Evolutionary conservation across 1,284 basidiomycete species (phyloP).

Genomic region (Papiliotrema fonsecae): DNA sequence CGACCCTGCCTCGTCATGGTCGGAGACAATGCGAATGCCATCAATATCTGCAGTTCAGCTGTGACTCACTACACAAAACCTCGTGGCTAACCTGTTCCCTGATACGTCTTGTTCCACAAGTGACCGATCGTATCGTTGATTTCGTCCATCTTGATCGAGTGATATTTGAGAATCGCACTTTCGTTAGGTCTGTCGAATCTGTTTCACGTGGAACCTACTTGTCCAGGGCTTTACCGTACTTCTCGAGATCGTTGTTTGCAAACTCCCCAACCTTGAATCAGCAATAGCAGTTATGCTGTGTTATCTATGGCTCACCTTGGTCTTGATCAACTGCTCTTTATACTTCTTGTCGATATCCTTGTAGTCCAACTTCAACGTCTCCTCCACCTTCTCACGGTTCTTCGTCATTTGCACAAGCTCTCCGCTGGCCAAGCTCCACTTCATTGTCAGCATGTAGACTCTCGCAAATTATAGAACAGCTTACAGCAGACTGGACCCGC

Average conservation of each 20-base stretch:
- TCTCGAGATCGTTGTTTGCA: slow-evolving; percentile 91
- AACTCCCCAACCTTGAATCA: slow-evolving; percentile 75
- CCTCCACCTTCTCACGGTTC: slow-evolving; percentile 63
- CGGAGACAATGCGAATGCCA: slow-evolving; percentile 91
- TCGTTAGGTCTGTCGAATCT: neutral
- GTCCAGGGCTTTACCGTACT: slow-evolving; percentile 93
- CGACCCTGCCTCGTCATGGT: slow-evolving; percentile 68
- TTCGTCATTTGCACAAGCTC: slow-evolving; percentile 71
- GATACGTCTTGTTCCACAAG: slow-evolving; percentile 98
- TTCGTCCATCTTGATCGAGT: slow-evolving; percentile 98
- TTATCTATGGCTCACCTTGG: slow-evolving; percentile 63
- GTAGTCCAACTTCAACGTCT: slow-evolving; percentile 74
- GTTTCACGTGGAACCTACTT: slow-evolving; percentile 57
- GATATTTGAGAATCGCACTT: slow-evolving; percentile 97
- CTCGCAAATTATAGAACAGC: slow-evolving; percentile 15
- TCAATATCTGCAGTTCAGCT: slow-evolving; percentile 71
- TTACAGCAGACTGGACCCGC: slow-evolving; percentile 58
- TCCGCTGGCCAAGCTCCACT: slow-evolving; percentile 78
- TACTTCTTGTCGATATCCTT: slow-evolving; percentile 81
- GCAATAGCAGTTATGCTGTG: too few relatives aligned
- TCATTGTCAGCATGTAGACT: neutral
- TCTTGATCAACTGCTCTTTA: slow-evolving; percentile 84
- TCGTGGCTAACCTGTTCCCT: slow-evolving; percentile 73
- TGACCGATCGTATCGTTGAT: slow-evolving; percentile 96
- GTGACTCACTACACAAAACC: neutral